A percentile compares a stretch with the other conserved stretches of the same genome.
Evolutionary conservation across 208 protist species (phyloP).

Genomic region (Leishmania gerbilli): DNA sequence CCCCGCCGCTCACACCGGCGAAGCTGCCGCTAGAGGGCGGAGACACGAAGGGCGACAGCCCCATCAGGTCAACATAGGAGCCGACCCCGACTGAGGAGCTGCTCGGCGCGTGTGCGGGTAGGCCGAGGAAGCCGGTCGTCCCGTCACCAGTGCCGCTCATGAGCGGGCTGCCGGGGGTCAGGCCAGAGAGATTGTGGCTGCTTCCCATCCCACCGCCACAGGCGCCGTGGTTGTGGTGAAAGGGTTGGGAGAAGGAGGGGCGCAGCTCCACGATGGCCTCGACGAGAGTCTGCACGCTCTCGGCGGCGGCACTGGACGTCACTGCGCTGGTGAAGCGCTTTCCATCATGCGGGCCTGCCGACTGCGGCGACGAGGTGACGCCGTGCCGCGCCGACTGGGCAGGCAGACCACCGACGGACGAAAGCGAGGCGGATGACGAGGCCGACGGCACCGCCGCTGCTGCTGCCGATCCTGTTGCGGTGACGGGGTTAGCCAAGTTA

Average conservation of each 20-base stretch:
- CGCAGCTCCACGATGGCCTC: constrained; percentile 61
- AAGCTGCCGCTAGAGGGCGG: background rate
- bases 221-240: background rate
- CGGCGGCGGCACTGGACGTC: constrained; percentile 4
- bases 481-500: constrained; percentile 32
- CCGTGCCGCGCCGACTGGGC: background rate
- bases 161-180: constrained; percentile 20
- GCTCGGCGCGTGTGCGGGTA: constrained; percentile 20
- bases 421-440: background rate
- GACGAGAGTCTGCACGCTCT: constrained; percentile 30
- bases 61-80: constrained; percentile 41
- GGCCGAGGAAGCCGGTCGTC: background rate
- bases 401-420: background rate
- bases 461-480: background rate
- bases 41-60: constrained; percentile 28
- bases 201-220: constrained; percentile 1
- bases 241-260: constrained; percentile 13
- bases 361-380: background rate
- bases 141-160: constrained; percentile 6
- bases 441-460: background rate
- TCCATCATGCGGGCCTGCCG: background rate
- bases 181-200: constrained; percentile 5
- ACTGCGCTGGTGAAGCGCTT: background rate
- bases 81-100: constrained; percentile 9
- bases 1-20: background rate